A percentile compares a stretch with the other conserved stretches of the same genome.
Evolutionary conservation across 495 filamentous ascomycete species (phyloP).

Genomic region (Tuber umbilicatum): DNA sequence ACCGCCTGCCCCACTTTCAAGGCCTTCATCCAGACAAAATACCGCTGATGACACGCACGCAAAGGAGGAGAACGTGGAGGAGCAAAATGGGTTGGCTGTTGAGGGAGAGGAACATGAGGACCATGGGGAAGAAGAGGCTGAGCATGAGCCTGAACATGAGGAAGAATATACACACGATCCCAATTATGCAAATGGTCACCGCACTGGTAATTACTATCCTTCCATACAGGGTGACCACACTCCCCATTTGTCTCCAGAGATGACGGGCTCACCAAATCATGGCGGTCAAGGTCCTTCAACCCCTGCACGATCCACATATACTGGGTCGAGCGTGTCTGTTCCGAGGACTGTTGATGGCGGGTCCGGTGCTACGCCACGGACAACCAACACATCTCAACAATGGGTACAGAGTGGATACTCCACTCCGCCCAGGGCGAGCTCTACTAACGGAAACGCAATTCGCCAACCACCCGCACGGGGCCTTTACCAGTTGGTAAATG

Average conservation of each 20-base stretch:
- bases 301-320: conserved; percentile 31
- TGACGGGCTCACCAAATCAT: conserved; percentile 77
- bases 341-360: conserved; percentile 47
- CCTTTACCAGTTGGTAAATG: conserved; percentile 84
- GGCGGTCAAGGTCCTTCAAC: conserved; percentile 49
- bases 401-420: conserved; percentile 67
- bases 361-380: conserved; percentile 84
- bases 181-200: conserved; percentile 36
- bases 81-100: conserved; percentile 56
- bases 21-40: conserved; percentile 41
- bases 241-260: conserved; percentile 69
- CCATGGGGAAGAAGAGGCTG: conserved; percentile 60
- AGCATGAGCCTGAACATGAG: conserved; percentile 70
- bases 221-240: conserved; percentile 60
- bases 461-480: conserved; percentile 62
- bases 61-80: conserved; percentile 46
- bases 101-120: conserved; percentile 51
- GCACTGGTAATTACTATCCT: conserved; percentile 35
- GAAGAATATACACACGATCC: conserved; percentile 72
- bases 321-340: conserved; percentile 32
- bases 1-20: conserved; percentile 30
- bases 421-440: conserved; percentile 61
- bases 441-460: conserved; percentile 32
- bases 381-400: conserved; percentile 61
- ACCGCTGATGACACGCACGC: conserved; percentile 37